phyloP scores from a whole-genome alignment of 2,329 filamentous ascomycete species.

The Fusarium globosum region DNA sequence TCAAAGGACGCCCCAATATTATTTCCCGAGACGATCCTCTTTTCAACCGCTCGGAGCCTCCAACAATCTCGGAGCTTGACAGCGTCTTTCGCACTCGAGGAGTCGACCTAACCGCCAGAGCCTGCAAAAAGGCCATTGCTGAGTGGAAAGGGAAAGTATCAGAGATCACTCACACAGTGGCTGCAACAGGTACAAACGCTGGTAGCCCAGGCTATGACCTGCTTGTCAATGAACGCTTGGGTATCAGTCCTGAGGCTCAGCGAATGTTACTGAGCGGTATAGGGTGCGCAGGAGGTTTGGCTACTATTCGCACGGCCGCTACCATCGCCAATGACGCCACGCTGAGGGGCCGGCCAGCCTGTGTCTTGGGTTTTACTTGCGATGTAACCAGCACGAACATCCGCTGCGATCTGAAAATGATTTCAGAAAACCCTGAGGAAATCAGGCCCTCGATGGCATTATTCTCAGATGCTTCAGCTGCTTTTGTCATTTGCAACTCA shows the following conservation, averaged over 20 bases:
- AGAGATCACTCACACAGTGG: slow-evolving; percentile 3
- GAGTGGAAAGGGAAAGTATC: slow-evolving; percentile 2
- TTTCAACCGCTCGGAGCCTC: slow-evolving; percentile 3
- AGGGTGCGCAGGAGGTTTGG: slow-evolving; percentile 5
- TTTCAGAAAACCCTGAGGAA: slow-evolving; percentile 1
- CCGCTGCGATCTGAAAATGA: slow-evolving; percentile 6
- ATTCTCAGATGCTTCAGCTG: slow-evolving; percentile 5
- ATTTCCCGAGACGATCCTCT: slow-evolving; percentile 2
- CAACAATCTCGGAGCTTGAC: slow-evolving; percentile 5
- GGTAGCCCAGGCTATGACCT: slow-evolving; percentile 1
- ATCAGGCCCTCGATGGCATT: slow-evolving; percentile 3
- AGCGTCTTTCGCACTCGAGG: slow-evolving; percentile 6
- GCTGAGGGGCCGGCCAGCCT: slow-evolving; percentile 4
- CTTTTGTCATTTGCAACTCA: slow-evolving; percentile 3
- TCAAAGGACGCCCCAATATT: slow-evolving; percentile 1
- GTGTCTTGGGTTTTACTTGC: slow-evolving; percentile 5
- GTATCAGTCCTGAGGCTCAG: slow-evolving; percentile 4
- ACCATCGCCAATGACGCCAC: slow-evolving; percentile 6
- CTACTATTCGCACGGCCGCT: slow-evolving; percentile 3
- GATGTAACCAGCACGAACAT: slow-evolving; percentile 6
- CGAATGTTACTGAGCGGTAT: slow-evolving; percentile 7
- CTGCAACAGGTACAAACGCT: slow-evolving; percentile 5
- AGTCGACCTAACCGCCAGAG: slow-evolving; percentile 1
- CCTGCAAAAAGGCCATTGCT: slow-evolving; percentile 7
- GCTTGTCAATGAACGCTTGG: slow-evolving; percentile 5